Conservation (phyloP, 257 asterid species). For the Plantago ovata region DNA sequence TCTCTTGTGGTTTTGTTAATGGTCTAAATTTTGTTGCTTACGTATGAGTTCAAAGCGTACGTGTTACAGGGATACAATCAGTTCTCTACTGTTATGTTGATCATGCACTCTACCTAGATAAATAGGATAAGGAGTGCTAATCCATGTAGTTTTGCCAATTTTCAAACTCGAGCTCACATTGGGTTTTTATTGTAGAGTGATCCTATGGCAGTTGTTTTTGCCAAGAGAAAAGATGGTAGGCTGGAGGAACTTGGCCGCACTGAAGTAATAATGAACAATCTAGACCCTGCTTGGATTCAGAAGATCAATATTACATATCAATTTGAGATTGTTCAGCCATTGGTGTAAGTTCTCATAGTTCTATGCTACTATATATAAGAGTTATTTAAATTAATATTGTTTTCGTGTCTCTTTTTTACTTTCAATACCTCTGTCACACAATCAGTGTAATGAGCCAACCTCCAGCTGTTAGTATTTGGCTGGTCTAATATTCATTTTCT, state of each 20-base stretch:
- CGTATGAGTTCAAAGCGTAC: not conserved
- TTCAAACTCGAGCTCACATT: conserved; percentile 10
- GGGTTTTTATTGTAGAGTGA: conserved; percentile 63
- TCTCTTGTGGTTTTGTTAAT: too few relatives aligned
- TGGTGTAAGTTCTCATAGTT: conserved; percentile 46
- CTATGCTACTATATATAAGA: too few relatives aligned
- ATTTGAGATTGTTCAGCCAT: conserved; percentile 69
- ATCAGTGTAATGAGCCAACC: not conserved
- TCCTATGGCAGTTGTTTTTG: conserved; percentile 79
- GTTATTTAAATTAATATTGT: not conserved
- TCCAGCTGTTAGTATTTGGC: conserved; percentile 6
- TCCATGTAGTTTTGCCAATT: not conserved
- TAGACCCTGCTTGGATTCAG: conserved; percentile 69
- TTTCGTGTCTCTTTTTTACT: not conserved
- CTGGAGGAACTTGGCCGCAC: conserved; percentile 86
- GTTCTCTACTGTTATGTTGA: too few relatives aligned
- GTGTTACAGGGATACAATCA: too few relatives aligned
- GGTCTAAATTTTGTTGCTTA: not conserved
- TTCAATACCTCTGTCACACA: too few relatives aligned
- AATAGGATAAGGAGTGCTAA: not conserved
- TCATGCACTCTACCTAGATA: too few relatives aligned
- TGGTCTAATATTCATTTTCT: conserved; percentile 15
- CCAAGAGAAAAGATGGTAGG: conserved; percentile 62
- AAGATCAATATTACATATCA: conserved; percentile 66
- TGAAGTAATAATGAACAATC: conserved; percentile 74